Conservation (phyloP, 192 early-diverging fungal genomes). For the Chytriomyces sp. region DNA sequence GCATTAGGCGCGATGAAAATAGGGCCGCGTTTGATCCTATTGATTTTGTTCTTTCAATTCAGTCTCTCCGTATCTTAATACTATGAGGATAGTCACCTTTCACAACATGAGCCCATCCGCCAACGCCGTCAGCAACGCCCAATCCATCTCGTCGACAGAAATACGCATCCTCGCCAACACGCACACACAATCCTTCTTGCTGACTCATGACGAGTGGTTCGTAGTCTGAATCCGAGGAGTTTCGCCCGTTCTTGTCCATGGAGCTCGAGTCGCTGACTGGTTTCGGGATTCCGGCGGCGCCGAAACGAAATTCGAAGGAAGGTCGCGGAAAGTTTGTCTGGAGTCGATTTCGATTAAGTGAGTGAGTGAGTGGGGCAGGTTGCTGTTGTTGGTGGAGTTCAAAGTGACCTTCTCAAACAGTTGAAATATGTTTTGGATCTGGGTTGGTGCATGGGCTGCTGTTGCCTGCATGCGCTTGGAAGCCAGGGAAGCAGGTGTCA, state of each 20-base stretch:
- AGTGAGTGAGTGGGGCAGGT: no score
- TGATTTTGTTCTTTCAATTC: not conserved
- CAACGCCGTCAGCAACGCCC: conserved; percentile 95
- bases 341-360: no score
- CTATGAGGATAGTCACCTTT: conserved; percentile 23
- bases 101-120: conserved; percentile 82
- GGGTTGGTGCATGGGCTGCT: no score
- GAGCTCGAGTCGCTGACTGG: conserved; percentile 22
- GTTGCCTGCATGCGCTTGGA: no score
- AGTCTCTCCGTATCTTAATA: not conserved
- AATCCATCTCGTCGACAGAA: conserved; percentile 85
- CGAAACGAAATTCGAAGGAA: conserved; percentile 64
- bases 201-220: not conserved
- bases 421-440: no score
- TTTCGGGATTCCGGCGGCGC: conserved; percentile 65
- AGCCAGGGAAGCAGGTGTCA: no score
- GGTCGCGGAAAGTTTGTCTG: conserved; percentile 18
- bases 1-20: conserved; percentile 93
- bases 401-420: no score
- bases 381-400: no score
- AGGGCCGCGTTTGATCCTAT: conserved; percentile 87
- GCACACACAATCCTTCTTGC: conserved; percentile 42
- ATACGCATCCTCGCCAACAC: conserved; percentile 93
- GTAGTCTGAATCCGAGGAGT: not conserved
- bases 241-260: not conserved